Conservation (phyloP, 495 filamentous ascomycete genomes). For the Aspergillus biplanus region DNA sequence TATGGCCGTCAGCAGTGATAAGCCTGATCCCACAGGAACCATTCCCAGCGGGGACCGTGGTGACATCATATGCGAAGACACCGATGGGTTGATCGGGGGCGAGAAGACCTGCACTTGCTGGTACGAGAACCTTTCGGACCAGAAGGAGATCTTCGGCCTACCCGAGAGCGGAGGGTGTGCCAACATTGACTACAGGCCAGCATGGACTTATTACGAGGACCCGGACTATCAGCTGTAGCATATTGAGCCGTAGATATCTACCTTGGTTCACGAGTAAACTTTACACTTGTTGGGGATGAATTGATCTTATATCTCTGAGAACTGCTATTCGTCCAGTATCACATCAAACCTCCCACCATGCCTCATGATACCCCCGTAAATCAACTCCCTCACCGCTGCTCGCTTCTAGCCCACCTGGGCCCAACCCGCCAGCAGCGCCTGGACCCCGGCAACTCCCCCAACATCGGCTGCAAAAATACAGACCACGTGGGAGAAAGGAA, state of each 20-base stretch:
- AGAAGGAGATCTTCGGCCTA: conserved; percentile 5
- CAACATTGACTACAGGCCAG: neutral
- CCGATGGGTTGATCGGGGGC: neutral
- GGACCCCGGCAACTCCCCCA: no score
- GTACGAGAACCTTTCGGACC: conserved; percentile 1
- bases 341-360: conserved; percentile 57
- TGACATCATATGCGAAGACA: neutral
- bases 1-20: conserved; percentile 2
- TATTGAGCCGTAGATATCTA: conserved; percentile 3
- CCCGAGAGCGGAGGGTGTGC: neutral
- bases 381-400: conserved; percentile 44
- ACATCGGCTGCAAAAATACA: no score
- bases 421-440: no score
- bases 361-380: conserved; percentile 51
- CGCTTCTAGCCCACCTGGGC: no score
- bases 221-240: neutral
- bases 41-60: neutral
- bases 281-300: no score
- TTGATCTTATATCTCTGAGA: no score
- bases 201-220: neutral
- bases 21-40: neutral
- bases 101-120: conserved; percentile 1
- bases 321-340: no score
- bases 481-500: no score
- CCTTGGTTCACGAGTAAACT: no score